phyloP scores from a whole-genome alignment of 257 asterid genomes.

The Gentiana macrophylla region DNA sequence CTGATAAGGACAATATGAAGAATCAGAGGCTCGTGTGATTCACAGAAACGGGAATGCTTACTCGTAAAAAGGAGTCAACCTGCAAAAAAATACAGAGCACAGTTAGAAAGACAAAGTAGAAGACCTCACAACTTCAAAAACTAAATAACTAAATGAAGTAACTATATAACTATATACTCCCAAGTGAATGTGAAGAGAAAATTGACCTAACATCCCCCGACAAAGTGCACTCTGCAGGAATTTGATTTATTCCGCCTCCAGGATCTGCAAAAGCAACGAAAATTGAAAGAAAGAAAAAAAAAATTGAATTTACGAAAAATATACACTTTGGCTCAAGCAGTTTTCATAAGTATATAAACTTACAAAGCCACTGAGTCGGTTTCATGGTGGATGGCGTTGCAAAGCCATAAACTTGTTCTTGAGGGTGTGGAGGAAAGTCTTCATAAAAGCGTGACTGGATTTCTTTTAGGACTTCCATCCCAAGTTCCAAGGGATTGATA shows the following conservation, averaged over 20 bases:
- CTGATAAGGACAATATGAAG: neutral
- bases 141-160: constrained; percentile 4
- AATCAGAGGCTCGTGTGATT: neutral
- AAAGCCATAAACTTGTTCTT: constrained; percentile 66
- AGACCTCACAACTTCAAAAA: constrained; percentile 8
- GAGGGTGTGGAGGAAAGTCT: constrained; percentile 86
- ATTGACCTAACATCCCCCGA: constrained; percentile 88
- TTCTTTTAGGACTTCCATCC: constrained; percentile 86
- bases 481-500: constrained; percentile 88
- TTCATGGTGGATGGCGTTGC: constrained; percentile 99
- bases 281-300: constrained; percentile 6
- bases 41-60: constrained; percentile 15
- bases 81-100: constrained; percentile 25
- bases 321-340: constrained; percentile 1
- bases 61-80: constrained; percentile 98
- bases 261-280: constrained; percentile 52
- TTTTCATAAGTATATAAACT: constrained; percentile 23
- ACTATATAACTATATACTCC: too few species aligned
- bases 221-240: constrained; percentile 82
- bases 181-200: constrained; percentile 4
- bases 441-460: constrained; percentile 65
- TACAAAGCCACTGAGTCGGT: constrained; percentile 96
- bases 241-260: constrained; percentile 97
- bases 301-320: neutral
- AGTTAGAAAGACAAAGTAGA: constrained; percentile 13